Base-by-base conservation (phyloP, 805 yeast species). In the Hanseniaspora singularis region DNA sequence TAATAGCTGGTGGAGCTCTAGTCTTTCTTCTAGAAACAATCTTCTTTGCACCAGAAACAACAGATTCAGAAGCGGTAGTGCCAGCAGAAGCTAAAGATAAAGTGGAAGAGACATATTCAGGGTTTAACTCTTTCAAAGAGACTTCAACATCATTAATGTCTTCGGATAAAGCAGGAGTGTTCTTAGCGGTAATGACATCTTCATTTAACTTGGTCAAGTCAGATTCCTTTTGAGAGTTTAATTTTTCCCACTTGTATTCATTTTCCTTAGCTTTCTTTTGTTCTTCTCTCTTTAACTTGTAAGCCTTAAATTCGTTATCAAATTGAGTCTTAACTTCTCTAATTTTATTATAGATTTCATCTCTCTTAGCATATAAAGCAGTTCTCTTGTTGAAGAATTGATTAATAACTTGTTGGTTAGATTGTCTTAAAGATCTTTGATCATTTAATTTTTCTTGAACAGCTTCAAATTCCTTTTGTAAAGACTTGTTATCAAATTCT, bases 131-230 rank as follows among this genome's bases (percentile, higher is more conserved):
- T 31, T 67, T 59, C 61, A 88, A 71, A 60, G 87, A 71, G 47
- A 73, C 68, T 64, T 87, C 84, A 57, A 92, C 82, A 52, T 80
- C 69, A 54, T 72, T 71, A 57, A 89, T 80, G 66, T 92, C 95
- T 38, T 67, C 67, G 50, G 80, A 76, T 66, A 81, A 88, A 23
- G 96, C 97, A 24, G 97, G 95, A 55, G 65, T 64, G 23, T 82
- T 76, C 40, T 62, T 60, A 39, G 87, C 87, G 52, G 77, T 82
- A 44, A 77, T 73, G 68, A 83, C 75, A 58, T 76, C 76, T 58
- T 74, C 70, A 55, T 84, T 85, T 49, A 80, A 81, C 56, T 71
- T 77, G 65, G 71, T 72, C 61, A 73, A 68, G 57, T 71, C 71
- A 53, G 66, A 69, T 51, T 69, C 67, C 60, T 71, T 75, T 53